These are phyloP conservation scores for Austroboletus novae-zelandiae DNA, from an alignment of 1,284 basidiomycete species.

Conservation along the genomic window DNA sequence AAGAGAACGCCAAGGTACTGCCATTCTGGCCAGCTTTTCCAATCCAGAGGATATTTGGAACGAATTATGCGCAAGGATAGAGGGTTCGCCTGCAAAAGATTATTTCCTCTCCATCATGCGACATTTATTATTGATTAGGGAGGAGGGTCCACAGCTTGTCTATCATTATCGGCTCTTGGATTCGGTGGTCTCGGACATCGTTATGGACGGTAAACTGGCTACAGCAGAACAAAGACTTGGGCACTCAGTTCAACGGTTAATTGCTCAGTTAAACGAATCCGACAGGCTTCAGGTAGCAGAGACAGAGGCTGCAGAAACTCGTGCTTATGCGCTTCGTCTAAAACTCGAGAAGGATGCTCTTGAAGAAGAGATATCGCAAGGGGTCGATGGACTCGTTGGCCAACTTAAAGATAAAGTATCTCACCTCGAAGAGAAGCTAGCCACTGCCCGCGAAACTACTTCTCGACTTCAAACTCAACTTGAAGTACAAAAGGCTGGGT, in stretches of 20 bases:
- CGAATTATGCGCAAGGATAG: conserved; percentile 72
- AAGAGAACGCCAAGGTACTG: conserved; percentile 74
- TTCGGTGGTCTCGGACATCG: conserved; percentile 89
- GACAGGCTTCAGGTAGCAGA: conserved; percentile 82
- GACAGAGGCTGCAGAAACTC: conserved; percentile 72
- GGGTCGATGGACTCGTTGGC: conserved; percentile 83
- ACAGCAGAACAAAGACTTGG: conserved; percentile 87
- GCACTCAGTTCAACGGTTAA: conserved; percentile 85
- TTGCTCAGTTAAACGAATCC: conserved; percentile 89
- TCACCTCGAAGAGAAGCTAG: conserved; percentile 79
- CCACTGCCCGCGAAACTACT: conserved; percentile 76
- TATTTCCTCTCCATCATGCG: conserved; percentile 93
- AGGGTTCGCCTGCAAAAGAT: conserved; percentile 77
- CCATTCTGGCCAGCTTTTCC: conserved; percentile 74
- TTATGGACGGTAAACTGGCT: conserved; percentile 87
- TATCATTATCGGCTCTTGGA: conserved; percentile 95
- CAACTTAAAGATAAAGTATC: conserved; percentile 73
- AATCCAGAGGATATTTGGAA: conserved; percentile 88
- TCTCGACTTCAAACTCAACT: conserved; percentile 76
- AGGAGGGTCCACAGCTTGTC: conserved; percentile 79
- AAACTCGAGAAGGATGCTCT: conserved; percentile 74
- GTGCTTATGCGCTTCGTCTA: conserved; percentile 60
- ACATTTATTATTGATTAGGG: conserved; percentile 87
- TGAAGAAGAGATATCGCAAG: conserved; percentile 78
- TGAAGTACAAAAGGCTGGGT: conserved; percentile 75